These are phyloP conservation scores for Chalciporus pseudorubinellus DNA, from an alignment of 768 basidiomycete species.

Conservation along the genomic window DNA sequence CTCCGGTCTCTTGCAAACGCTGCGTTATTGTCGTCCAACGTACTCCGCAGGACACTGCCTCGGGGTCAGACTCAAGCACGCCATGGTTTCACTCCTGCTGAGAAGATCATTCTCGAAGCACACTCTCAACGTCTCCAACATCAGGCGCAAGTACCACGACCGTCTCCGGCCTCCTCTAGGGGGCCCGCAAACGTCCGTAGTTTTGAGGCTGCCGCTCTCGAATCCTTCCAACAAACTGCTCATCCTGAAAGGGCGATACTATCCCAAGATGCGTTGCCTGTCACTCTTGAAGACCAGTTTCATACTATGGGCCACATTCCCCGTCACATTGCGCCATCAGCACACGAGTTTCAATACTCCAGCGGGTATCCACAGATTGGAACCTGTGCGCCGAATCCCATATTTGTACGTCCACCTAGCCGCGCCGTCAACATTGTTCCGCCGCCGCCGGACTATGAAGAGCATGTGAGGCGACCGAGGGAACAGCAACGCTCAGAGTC, in stretches of 20 bases:
- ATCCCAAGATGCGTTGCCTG: slow-evolving; percentile 21
- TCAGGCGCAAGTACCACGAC: slow-evolving; percentile 9
- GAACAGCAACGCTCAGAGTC: slow-evolving; percentile 8
- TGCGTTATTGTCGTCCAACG: slow-evolving; percentile 9
- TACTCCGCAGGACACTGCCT: slow-evolving; percentile 7
- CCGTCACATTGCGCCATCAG: slow-evolving; percentile 3
- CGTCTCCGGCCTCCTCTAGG: slow-evolving; percentile 6
- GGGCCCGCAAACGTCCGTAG: slow-evolving; percentile 2
- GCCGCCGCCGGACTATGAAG: slow-evolving; percentile 23
- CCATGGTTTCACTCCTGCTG: slow-evolving; percentile 65
- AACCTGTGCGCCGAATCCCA: not conserved
- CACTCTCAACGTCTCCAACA: slow-evolving; percentile 35
- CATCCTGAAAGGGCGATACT: slow-evolving; percentile 6
- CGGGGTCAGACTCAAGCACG: slow-evolving; percentile 36
- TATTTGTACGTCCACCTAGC: slow-evolving; percentile 23
- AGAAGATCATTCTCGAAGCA: slow-evolving; percentile 64
- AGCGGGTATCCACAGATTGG: not conserved
- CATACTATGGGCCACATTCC: slow-evolving; percentile 23
- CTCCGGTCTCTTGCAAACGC: slow-evolving; percentile 24
- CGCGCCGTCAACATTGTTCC: slow-evolving; percentile 33
- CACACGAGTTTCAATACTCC: slow-evolving; percentile 1
- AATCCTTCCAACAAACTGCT: not conserved
- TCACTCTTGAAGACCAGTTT: slow-evolving; percentile 37
- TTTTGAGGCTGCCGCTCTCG: slow-evolving; percentile 5
- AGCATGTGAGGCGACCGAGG: slow-evolving; percentile 14